phyloP scores from a whole-genome alignment of 2,329 filamentous ascomycete species.

The Aspergillus fumigatus region DNA sequence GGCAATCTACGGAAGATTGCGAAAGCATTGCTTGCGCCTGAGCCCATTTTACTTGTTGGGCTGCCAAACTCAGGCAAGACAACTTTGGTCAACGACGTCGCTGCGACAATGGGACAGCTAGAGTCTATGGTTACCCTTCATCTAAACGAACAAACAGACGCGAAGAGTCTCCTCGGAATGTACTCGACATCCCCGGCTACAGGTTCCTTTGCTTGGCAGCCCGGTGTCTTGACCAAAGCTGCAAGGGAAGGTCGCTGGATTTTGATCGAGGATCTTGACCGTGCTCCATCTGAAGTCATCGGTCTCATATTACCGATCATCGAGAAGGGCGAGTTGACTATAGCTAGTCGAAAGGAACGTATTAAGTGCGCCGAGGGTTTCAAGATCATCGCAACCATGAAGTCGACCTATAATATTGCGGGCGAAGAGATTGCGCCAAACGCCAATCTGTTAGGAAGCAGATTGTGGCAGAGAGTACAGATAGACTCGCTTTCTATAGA shows the following conservation, averaged over 20 bases:
- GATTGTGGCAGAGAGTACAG: conserved; percentile 78
- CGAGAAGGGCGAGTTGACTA: conserved; percentile 83
- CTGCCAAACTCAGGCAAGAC: conserved; percentile 88
- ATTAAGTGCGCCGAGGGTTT: conserved; percentile 81
- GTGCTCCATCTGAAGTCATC: conserved; percentile 90
- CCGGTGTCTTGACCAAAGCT: conserved; percentile 89
- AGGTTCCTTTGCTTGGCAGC: conserved; percentile 85
- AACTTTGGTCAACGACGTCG: conserved; percentile 74
- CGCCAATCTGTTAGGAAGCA: conserved; percentile 68
- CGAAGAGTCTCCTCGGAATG: conserved; percentile 90
- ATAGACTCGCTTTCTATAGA: conserved; percentile 60
- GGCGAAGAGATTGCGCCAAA: conserved; percentile 68
- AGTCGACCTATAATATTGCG: conserved; percentile 61
- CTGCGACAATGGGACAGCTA: conserved; percentile 71
- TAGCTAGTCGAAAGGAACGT: conserved; percentile 82
- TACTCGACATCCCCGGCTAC: conserved; percentile 86
- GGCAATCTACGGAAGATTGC: conserved; percentile 69
- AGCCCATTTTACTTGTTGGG: conserved; percentile 77
- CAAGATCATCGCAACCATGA: conserved; percentile 84
- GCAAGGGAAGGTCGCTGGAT: conserved; percentile 95
- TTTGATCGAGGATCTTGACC: conserved; percentile 91
- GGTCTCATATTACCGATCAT: conserved; percentile 89
- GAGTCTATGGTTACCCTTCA: conserved; percentile 87
- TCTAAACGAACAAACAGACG: conserved; percentile 96
- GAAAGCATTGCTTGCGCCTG: conserved; percentile 58